Evolutionary conservation across 1,139 yeast species (phyloP), one percentile per base, ranked within the genome.

Genomic region (Sugiyamaella novakii): DNA sequence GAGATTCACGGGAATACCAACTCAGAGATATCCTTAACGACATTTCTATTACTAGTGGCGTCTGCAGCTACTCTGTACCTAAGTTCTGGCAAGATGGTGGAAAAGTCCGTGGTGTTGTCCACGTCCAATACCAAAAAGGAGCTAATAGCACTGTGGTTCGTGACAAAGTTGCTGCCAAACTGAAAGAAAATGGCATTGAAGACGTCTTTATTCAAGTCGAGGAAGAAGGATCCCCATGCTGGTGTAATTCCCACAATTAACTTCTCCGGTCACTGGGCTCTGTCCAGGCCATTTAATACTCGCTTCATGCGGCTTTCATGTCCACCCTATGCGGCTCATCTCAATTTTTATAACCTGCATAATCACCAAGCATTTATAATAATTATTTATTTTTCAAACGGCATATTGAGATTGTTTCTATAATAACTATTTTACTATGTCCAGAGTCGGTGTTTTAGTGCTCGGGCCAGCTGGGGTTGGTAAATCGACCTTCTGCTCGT

Each of bases 391-490:
- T n/a, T n/a, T n/a, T n/a, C n/a, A n/a, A n/a, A n/a, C n/a, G n/a
- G n/a, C n/a, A n/a, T n/a, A n/a, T n/a, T n/a, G n/a, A n/a, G n/a
- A 22, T 22, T 22, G 5, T 8, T 6, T 22, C 8, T 6, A 22
- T 22, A 22, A 22, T 6, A 22, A 22, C 25, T 22, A 22, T 22
- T 22, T n/a, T 31, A 31, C n/a, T 6, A 92, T 92, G 98, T 88
- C 97, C 2, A 76, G 96, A 70, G 96, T 89, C 1, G 98, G 98
- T 50, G 94, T 89, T n/a, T 72, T 92, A 57, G 96, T 92, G 2
- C 70, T 92, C 57, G 98, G 98, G 1, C 98, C 98, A 12, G 98
- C 98, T 0, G 98, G 98, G 30, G 98, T 86, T 11, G 98, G 98
- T 8, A 92, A 84, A 56, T 71, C 57, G 44, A 88, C 98, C 0